Evolutionary conservation across 352 stramenopile genomes (phyloP), one percentile per base, ranked within the genome.

Genomic region (Phytophthora palmivora): DNA sequence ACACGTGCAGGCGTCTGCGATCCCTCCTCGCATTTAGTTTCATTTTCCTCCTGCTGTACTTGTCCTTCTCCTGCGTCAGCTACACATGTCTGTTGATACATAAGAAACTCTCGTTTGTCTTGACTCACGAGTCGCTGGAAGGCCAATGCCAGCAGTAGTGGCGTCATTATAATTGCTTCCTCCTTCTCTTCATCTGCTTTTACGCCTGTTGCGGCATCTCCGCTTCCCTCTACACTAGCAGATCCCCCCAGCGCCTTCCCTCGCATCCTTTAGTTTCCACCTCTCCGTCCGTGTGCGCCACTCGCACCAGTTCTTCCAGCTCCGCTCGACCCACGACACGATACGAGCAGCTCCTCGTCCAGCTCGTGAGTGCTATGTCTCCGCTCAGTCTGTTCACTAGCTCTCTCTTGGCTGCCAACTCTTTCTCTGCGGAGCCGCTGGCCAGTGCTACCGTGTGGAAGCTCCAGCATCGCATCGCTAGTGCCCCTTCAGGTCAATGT

Each of bases 381-480:
- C 24, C 46, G 8, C 32, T 26, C 3, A 91, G 30, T 3, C 66
- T 36, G 2, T 24, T 18, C n/a, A 84, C 41, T 4, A 88, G 48
- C 16, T 76, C 74, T 2, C 36, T 63, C 11, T 56, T 67, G 15
- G 67, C 68, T 3, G 54, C 47, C 1, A 50, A 54, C 47, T 86
- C 79, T 28, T 67, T 26, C 5, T 78, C 51, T 12, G 78, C 70
- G 46, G 41, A 12, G 44, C 82, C 79, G 37, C 71, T 86, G 37
- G 65, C 54, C 16, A 91, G 51, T 22, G 81, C 43, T 59, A 88
- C 43, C 16, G 67, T 44, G 54, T 89, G 78, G 68, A 88, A 89
- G 22, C 71, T 50, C 82, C 79, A 88, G 43, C 22, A 11, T 15
- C 46, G 28, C 42, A 51, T 53, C 28, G 9, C 18, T 24, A 9